phyloP scores from a whole-genome alignment of 176 grass and related monocot genomes.

The Tuctoria greenei region DNA sequence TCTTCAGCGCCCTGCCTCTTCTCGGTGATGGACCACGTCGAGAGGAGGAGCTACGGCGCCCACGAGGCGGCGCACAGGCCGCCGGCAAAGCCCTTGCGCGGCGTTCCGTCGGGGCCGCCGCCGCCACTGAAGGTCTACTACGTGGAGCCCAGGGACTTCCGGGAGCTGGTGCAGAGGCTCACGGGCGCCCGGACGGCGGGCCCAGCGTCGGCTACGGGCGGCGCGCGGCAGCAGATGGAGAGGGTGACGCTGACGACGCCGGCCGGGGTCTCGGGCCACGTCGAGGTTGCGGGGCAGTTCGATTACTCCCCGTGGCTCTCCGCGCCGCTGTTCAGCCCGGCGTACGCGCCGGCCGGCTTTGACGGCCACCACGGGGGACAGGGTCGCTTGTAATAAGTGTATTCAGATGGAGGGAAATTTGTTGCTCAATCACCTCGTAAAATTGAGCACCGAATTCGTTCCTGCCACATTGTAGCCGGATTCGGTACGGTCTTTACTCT shows the following conservation, averaged over 20 bases:
- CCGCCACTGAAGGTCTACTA: constrained; percentile 54
- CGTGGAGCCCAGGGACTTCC: constrained; percentile 56
- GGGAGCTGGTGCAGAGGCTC: constrained; percentile 64
- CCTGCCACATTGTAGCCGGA: no score
- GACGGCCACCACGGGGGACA: background rate
- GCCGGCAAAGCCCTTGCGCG: constrained; percentile 29
- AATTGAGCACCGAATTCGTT: no score
- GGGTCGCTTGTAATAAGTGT: background rate
- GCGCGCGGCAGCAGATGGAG: background rate
- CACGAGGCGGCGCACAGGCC: background rate
- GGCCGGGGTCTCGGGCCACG: background rate
- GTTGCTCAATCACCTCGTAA: background rate
- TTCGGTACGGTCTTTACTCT: no score
- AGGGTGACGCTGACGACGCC: background rate
- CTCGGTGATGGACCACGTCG: constrained; percentile 32
- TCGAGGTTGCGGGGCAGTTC: background rate
- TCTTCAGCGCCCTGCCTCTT: background rate
- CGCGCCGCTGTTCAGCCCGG: constrained; percentile 54
- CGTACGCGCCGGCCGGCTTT: constrained; percentile 36
- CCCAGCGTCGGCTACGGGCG: background rate
- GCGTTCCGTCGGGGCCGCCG: background rate
- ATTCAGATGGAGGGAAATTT: background rate
- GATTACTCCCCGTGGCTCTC: constrained; percentile 55
- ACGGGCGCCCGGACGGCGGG: constrained; percentile 33
- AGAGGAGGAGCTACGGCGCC: constrained; percentile 3